A percentile compares a stretch with the other conserved stretches of the same genome.
These are phyloP conservation scores for Fonsecaea erecta DNA, from an alignment of 2,329 filamentous ascomycete genomes.

Conservation along the genomic window DNA sequence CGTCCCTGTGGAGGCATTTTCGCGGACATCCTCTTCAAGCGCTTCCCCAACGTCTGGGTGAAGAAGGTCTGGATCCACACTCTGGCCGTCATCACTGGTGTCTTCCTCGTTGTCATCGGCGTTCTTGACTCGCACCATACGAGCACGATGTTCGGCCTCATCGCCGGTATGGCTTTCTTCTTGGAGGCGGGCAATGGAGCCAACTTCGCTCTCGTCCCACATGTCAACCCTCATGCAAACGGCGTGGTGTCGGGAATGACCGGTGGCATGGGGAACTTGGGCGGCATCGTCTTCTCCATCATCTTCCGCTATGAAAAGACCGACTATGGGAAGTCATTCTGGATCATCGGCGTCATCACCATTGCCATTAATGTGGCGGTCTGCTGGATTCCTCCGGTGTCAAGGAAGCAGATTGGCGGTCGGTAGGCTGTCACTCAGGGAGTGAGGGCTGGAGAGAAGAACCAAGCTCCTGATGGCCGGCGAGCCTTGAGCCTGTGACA, in stretches of 20 bases:
- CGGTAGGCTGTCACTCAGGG: conserved; percentile 11
- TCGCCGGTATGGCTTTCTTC: conserved; percentile 79
- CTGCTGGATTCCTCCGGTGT: conserved; percentile 64
- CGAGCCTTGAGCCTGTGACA: too few species aligned
- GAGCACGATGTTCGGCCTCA: conserved; percentile 73
- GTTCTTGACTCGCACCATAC: conserved; percentile 65
- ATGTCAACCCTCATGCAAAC: conserved; percentile 82
- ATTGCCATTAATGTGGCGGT: conserved; percentile 71
- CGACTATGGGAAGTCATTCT: conserved; percentile 72
- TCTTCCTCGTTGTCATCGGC: conserved; percentile 67
- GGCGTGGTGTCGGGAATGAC: conserved; percentile 77
- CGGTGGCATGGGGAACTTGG: conserved; percentile 80
- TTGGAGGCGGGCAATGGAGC: conserved; percentile 83
- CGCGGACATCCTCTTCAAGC: conserved; percentile 60
- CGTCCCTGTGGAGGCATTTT: conserved; percentile 57
- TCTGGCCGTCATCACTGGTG: conserved; percentile 61
- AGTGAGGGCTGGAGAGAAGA: not conserved
- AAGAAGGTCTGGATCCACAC: conserved; percentile 68
- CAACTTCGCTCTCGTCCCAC: conserved; percentile 84
- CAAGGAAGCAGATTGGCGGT: conserved; percentile 57
- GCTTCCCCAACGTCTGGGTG: conserved; percentile 56
- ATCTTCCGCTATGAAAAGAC: conserved; percentile 76
- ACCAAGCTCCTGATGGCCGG: too few species aligned
- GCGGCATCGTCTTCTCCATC: conserved; percentile 82
- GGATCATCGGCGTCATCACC: conserved; percentile 79